phyloP scores from a whole-genome alignment of 345 rosid species.

The Physaria fendleri region DNA sequence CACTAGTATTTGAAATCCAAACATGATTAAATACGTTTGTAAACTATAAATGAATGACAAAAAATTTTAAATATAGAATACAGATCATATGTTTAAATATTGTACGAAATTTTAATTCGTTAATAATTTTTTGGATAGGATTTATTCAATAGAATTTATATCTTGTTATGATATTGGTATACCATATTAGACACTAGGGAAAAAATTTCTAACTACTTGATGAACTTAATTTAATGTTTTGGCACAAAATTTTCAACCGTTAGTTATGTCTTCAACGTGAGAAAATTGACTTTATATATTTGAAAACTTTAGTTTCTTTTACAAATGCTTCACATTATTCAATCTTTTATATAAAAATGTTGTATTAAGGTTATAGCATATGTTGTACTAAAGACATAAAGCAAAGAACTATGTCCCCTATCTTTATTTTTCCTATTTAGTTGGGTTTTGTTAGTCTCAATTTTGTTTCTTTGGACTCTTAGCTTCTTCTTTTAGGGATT shows the following conservation, averaged over 20 bases:
- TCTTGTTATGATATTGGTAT: background rate
- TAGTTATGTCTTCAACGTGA: background rate
- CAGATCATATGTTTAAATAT: too few relatives aligned
- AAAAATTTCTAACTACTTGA: background rate
- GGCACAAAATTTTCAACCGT: background rate
- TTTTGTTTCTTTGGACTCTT: too few relatives aligned
- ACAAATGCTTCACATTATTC: background rate
- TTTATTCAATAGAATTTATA: too few relatives aligned
- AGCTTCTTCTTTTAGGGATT: too few relatives aligned
- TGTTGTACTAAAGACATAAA: too few relatives aligned
- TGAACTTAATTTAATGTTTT: background rate
- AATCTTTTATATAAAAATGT: background rate
- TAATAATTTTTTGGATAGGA: too few relatives aligned
- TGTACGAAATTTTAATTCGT: background rate
- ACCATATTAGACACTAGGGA: background rate
- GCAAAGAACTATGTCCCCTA: too few relatives aligned
- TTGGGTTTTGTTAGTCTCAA: too few relatives aligned
- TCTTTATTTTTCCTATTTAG: too few relatives aligned
- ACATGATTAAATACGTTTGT: background rate
- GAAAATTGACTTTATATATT: background rate
- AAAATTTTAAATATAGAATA: background rate
- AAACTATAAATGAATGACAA: background rate
- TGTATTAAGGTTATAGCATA: background rate
- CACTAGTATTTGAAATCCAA: background rate
- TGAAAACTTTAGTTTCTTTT: background rate